Evolutionary conservation across 2,329 filamentous ascomycete genomes (phyloP), one percentile per base, ranked within the genome.

Genomic region (Zelopaecilomyces penicillatus): DNA sequence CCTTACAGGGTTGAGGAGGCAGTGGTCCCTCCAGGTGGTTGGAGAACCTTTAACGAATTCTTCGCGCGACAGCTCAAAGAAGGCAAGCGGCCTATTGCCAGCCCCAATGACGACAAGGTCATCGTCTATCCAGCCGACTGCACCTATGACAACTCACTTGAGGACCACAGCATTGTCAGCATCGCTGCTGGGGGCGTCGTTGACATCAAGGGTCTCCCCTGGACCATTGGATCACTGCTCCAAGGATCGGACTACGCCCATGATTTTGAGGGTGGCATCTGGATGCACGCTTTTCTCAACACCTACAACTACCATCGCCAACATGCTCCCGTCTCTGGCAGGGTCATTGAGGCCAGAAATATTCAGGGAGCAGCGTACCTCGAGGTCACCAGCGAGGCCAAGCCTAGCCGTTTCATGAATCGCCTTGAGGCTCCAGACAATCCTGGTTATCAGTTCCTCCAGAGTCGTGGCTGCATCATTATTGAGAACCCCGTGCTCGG

Each of bases 251-350:
- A 53, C 11, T 65, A 59, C 39, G 56, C 52, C 1, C 43, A 58
- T 10, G 42, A 50, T 1, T 70, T 69, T 47, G 50, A 58, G 3
- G 58, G 58, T 31, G 73, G 73, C 7, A 55, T 61, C 9, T 70
- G 59, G 50, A 66, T 61, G 52, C 67, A 70, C 40, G 55, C 61
- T 1, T 70, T 70, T 51, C 55, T 70, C 10, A 61, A 59, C 30
- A 56, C 63, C 0, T 58, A 52, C 42, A 65, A 71, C 48, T 70
- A 70, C 51, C 67, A 69, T 41, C 63, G 66, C 5, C 61, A 65
- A 44, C 67, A 70, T 42, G 58, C 65, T 1, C 65, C 68, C 3
- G 59, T 70, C 8, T 48, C 52, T 0, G 67, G 67, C 7, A 62
- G 37, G 8, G 61, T 70, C 2, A 31, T 66, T 6, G 63, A 65